A percentile compares a stretch with the other conserved stretches of the same genome.
Evolutionary conservation across 208 protist species (phyloP).

Genomic region (Endotrypanum monterogeii): DNA sequence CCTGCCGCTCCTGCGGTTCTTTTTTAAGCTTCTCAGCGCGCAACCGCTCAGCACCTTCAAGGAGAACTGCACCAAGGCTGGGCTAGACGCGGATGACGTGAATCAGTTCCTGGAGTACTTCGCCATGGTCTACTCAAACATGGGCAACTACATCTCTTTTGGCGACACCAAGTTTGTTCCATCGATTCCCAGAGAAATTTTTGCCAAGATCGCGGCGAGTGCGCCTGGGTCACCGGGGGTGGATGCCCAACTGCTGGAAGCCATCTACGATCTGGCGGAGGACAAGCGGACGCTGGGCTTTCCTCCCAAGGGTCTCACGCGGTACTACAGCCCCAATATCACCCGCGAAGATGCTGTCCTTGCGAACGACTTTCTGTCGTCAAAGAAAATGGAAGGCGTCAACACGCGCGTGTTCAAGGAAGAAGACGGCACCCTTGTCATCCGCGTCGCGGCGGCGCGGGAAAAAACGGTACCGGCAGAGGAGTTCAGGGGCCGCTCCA

Average conservation of each 20-base stretch:
- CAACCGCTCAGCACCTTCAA: conserved; percentile 28
- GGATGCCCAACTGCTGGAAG: conserved; percentile 45
- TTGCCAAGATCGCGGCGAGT: conserved; percentile 49
- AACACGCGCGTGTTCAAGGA: conserved; percentile 88
- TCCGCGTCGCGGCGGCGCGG: conserved; percentile 54
- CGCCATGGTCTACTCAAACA: conserved; percentile 86
- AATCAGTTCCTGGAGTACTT: conserved; percentile 74
- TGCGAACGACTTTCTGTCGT: conserved; percentile 78
- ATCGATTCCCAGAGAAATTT: conserved; percentile 48
- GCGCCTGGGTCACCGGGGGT: conserved; percentile 14
- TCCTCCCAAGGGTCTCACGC: conserved; percentile 67
- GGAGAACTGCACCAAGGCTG: conserved; percentile 14
- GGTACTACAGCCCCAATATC: conserved; percentile 86
- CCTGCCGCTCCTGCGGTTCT: conserved; percentile 54
- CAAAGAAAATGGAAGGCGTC: conserved; percentile 52
- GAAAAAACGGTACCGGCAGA: conserved; percentile 42
- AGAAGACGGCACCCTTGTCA: conserved; percentile 42
- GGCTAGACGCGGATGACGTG: conserved; percentile 53
- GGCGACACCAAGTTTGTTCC: conserved; percentile 94
- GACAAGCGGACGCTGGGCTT: conserved; percentile 65
- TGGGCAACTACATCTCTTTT: conserved; percentile 94
- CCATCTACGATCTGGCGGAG: conserved; percentile 63
- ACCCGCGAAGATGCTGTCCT: conserved; percentile 68
- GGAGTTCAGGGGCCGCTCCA: conserved; percentile 45
- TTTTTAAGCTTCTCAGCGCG: conserved; percentile 41